Percentiles rank a stretch among this genome's conserved stretches.
Evolutionary conservation across 2,329 filamentous ascomycete genomes (phyloP).

Genomic region (Fusarium liriodendri): DNA sequence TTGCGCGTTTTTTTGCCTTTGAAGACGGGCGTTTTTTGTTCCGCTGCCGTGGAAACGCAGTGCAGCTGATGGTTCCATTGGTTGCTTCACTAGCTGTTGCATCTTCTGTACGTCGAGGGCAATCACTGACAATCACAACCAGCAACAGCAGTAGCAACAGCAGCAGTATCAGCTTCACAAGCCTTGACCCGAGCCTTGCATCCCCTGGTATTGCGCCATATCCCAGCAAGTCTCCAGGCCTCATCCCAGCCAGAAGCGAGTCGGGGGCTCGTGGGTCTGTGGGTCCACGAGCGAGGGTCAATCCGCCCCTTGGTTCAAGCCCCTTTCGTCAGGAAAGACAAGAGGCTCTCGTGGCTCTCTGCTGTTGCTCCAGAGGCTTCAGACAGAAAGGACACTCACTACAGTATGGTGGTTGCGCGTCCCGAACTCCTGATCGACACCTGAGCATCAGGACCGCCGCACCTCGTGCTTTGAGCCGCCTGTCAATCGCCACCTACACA

Average conservation of each 20-base stretch:
- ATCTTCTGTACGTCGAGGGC: conserved; percentile 11
- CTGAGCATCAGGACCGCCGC: conserved; percentile 13
- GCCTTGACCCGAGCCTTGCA: conserved; percentile 37
- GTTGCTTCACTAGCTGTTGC: conserved; percentile 16
- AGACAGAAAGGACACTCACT: conserved; percentile 6
- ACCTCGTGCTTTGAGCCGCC: conserved; percentile 16
- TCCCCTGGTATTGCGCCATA: conserved; percentile 44
- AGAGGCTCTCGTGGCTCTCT: conserved; percentile 32
- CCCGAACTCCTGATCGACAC: conserved; percentile 40
- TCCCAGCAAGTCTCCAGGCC: conserved; percentile 29
- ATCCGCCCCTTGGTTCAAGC: conserved; percentile 28
- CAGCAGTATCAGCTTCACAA: conserved; percentile 1
- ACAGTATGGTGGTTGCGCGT: conserved; percentile 38
- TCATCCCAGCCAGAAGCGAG: conserved; percentile 33
- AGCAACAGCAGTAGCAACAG: neutral
- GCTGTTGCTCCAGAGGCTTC: conserved; percentile 10
- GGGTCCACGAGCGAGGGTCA: conserved; percentile 34
- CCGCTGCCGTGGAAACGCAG: conserved; percentile 10
- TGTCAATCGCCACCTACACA: conserved; percentile 15
- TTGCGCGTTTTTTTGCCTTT: neutral
- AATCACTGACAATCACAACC: conserved; percentile 30
- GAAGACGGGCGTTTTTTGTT: conserved; percentile 1
- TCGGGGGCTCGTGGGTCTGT: conserved; percentile 25
- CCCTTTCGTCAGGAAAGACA: conserved; percentile 35
- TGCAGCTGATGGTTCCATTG: neutral